These are phyloP conservation scores for Colletotrichum brevisporum DNA, from an alignment of 2,329 filamentous ascomycete genomes.

Conservation along the genomic window DNA sequence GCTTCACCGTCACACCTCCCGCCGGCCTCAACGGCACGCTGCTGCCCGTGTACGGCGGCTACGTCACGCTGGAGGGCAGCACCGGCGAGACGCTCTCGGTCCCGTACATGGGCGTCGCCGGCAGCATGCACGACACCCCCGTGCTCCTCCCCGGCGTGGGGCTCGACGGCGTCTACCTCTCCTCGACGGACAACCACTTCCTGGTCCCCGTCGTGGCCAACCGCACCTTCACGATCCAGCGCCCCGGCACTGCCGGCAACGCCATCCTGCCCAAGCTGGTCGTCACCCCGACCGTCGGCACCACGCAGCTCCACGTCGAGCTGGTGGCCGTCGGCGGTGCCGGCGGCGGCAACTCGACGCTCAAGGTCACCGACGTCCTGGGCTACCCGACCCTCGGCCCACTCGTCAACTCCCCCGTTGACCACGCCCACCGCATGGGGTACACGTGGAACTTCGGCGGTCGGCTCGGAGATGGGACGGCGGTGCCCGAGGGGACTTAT, in stretches of 20 bases:
- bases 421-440: constrained; percentile 28
- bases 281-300: constrained; percentile 38
- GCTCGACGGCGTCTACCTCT: constrained; percentile 39
- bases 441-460: constrained; percentile 43
- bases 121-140: constrained; percentile 44
- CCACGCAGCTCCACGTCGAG: constrained; percentile 43
- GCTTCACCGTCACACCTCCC: constrained; percentile 48
- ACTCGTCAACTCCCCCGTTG: constrained; percentile 40
- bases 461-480: constrained; percentile 42
- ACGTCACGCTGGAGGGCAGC: constrained; percentile 55
- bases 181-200: constrained; percentile 34
- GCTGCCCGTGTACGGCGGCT: constrained; percentile 60
- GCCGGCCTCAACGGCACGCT: constrained; percentile 46
- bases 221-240: constrained; percentile 45
- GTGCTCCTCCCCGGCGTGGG: constrained; percentile 32
- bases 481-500: constrained; percentile 46
- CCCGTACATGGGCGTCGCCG: constrained; percentile 56
- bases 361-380: constrained; percentile 34
- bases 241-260: constrained; percentile 28
- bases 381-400: constrained; percentile 44
- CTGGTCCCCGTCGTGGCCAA: constrained; percentile 41
- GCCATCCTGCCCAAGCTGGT: constrained; percentile 25
- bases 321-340: constrained; percentile 40
- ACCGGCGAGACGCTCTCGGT: constrained; percentile 53
- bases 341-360: constrained; percentile 35